Conservation (phyloP, 768 basidiomycete species). For the Leccinum rimulosum region DNA sequence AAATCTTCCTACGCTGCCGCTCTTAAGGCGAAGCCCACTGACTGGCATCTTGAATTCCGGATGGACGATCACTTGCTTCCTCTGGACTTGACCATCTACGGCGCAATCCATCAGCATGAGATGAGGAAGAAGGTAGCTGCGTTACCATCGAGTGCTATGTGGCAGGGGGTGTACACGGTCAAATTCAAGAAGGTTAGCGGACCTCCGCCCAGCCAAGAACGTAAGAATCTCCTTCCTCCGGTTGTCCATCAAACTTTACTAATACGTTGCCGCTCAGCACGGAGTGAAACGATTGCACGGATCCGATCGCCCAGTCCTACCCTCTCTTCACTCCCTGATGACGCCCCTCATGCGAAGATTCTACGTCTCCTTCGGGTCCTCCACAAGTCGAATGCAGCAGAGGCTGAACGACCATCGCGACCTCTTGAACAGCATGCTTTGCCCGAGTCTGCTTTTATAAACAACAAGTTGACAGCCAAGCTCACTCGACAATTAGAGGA, state of each 20-base stretch:
- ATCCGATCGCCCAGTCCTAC: constrained; percentile 63
- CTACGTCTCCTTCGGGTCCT: constrained; percentile 86
- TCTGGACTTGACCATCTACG: constrained; percentile 91
- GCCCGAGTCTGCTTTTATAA: constrained; percentile 85
- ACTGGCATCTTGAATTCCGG: constrained; percentile 96
- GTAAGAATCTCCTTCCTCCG: constrained; percentile 37
- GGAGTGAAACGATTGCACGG: constrained; percentile 42
- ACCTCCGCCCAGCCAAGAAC: constrained; percentile 61
- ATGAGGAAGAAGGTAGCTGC: constrained; percentile 68
- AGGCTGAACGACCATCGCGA: constrained; percentile 52
- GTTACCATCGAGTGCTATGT: constrained; percentile 68
- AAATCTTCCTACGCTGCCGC: constrained; percentile 90
- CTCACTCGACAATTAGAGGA: constrained; percentile 97
- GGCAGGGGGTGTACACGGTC: constrained; percentile 88
- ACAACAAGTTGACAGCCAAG: constrained; percentile 97
- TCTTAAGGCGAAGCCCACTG: constrained; percentile 86
- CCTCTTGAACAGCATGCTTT: constrained; percentile 57
- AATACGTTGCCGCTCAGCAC: constrained; percentile 25
- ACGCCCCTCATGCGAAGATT: constrained; percentile 86
- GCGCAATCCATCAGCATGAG: constrained; percentile 92
- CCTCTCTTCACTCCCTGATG: constrained; percentile 79
- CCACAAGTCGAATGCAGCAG: constrained; percentile 76
- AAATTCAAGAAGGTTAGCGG: constrained; percentile 92
- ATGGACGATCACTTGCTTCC: constrained; percentile 87
- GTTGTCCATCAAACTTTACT: neutral